phyloP scores from a whole-genome alignment of 768 basidiomycete species.

The Lactarius tabidus region DNA sequence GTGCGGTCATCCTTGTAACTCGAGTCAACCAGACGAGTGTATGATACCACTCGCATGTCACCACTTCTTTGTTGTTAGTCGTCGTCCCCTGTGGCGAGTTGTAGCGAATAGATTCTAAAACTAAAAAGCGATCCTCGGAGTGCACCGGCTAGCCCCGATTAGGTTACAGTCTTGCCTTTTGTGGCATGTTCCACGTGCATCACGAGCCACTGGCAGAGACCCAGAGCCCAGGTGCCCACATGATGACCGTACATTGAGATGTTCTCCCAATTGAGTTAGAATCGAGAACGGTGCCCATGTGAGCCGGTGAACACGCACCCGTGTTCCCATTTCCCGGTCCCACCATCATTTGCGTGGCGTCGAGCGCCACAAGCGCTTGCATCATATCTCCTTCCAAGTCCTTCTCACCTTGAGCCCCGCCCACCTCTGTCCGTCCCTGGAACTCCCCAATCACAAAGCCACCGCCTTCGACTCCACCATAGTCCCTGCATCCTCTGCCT shows the following conservation, averaged over 20 bases:
- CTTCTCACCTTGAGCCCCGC: slow-evolving; percentile 1
- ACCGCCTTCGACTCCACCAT: slow-evolving; percentile 10
- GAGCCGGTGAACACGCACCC: background rate
- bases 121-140: background rate
- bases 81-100: background rate
- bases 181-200: slow-evolving; percentile 11
- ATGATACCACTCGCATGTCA: background rate
- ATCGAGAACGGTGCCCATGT: background rate
- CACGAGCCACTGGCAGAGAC: background rate
- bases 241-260: background rate
- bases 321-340: slow-evolving; percentile 1
- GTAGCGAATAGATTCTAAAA: background rate
- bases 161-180: slow-evolving; percentile 26
- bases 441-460: background rate
- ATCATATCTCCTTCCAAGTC: slow-evolving; percentile 14
- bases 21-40: background rate
- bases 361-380: slow-evolving; percentile 20
- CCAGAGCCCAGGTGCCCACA: background rate
- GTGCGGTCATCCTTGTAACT: background rate
- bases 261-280: background rate
- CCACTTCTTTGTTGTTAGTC: background rate
- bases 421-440: background rate
- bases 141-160: slow-evolving; percentile 22
- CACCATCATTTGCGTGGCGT: slow-evolving; percentile 16
- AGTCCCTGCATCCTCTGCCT: background rate